Percentiles rank a stretch among this genome's conserved stretches.
Conservation (phyloP, 1,139 yeast genomes). For the Sugiyamaella japonica region DNA sequence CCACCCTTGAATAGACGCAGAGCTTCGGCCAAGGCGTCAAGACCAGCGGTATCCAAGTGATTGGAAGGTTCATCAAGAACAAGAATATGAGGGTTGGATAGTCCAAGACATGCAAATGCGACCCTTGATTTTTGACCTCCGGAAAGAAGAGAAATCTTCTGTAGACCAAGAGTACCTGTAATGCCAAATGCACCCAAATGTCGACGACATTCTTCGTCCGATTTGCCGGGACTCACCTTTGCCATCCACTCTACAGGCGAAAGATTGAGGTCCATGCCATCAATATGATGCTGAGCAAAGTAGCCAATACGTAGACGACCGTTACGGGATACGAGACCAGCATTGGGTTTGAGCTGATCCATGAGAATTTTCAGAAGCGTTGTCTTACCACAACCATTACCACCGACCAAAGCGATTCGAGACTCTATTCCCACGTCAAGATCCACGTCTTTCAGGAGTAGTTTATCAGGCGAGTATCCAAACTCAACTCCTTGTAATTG, state of each 20-base stretch:
- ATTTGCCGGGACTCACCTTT: constrained; percentile 82
- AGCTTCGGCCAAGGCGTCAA: constrained; percentile 92
- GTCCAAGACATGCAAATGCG: constrained; percentile 93
- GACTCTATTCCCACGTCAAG: constrained; percentile 91
- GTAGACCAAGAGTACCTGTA: constrained; percentile 89
- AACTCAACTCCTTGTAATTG: constrained; percentile 85
- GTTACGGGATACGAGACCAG: constrained; percentile 75
- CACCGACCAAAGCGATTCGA: constrained; percentile 95
- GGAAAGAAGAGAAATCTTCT: constrained; percentile 83
- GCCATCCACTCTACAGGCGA: constrained; percentile 97
- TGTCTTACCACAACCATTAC: constrained; percentile 99
- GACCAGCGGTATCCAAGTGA: constrained; percentile 97
- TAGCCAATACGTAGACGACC: constrained; percentile 91
- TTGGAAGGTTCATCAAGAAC: constrained; percentile 97
- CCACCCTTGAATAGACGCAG: constrained; percentile 89
- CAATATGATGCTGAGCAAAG: constrained; percentile 99
- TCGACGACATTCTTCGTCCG: constrained; percentile 96
- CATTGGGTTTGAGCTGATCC: constrained; percentile 69
- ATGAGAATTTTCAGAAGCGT: constrained; percentile 83
- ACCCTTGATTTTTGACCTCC: constrained; percentile 99
- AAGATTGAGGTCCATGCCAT: constrained; percentile 86
- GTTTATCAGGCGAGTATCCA: constrained; percentile 69
- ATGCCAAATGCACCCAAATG: constrained; percentile 97
- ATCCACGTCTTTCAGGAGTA: constrained; percentile 72
- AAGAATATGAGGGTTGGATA: constrained; percentile 87